Percentiles rank a stretch among this genome's conserved stretches.
These are phyloP conservation scores for Barnettozyma sp. DNA, from an alignment of 805 yeast genomes.

Conservation along the genomic window DNA sequence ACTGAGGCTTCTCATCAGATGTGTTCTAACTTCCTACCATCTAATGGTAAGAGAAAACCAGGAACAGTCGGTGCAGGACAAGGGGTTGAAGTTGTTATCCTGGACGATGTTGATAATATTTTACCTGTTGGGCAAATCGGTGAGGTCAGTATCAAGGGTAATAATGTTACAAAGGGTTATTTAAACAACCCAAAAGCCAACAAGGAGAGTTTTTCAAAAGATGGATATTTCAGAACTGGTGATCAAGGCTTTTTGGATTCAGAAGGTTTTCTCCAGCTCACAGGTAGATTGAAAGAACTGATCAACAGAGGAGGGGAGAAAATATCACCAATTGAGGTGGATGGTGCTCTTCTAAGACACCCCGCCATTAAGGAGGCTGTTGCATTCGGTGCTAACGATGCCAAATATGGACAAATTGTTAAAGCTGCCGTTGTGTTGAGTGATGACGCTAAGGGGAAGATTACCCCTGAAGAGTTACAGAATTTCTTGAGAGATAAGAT, in stretches of 20 bases:
- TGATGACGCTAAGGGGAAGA: conserved; percentile 25
- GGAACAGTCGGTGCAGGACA: conserved; percentile 72
- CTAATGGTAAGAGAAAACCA: conserved; percentile 56
- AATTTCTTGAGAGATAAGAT: conserved; percentile 39
- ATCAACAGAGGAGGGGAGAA: conserved; percentile 77
- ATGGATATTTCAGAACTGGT: conserved; percentile 65
- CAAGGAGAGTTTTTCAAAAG: conserved; percentile 49
- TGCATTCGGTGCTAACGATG: conserved; percentile 60
- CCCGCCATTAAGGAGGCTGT: conserved; percentile 67
- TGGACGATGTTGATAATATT: conserved; percentile 43
- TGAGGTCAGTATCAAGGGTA: conserved; percentile 63
- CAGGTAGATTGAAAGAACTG: conserved; percentile 68
- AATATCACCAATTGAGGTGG: conserved; percentile 67
- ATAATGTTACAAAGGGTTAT: conserved; percentile 65
- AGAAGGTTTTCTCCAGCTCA: conserved; percentile 52
- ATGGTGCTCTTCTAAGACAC: conserved; percentile 50
- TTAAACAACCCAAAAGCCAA: conserved; percentile 69
- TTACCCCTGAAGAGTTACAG: conserved; percentile 37
- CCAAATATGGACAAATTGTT: conserved; percentile 63
- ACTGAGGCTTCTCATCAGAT: conserved; percentile 79
- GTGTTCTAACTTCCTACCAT: conserved; percentile 64
- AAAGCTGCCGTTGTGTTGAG: conserved; percentile 62
- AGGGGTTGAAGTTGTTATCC: conserved; percentile 55
- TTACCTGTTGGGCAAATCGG: conserved; percentile 51
- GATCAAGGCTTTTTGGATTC: conserved; percentile 61